These are phyloP conservation scores for Cucurbita argyrosperma DNA, from an alignment of 306 rosid species.

Conservation along the genomic window DNA sequence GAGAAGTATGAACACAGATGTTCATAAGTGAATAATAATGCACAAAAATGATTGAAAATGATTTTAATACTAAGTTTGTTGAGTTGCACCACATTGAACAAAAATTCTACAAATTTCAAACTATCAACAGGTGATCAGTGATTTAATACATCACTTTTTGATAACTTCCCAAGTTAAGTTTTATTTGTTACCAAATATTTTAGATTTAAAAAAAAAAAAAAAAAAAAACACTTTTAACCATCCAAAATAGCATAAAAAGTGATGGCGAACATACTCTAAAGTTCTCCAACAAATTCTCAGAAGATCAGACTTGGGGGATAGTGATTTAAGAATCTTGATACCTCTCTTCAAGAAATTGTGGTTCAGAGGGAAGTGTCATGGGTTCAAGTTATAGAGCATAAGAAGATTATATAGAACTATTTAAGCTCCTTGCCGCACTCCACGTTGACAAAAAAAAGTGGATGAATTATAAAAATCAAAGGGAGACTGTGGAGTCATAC, in stretches of 20 bases:
- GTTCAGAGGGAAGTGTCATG: neutral
- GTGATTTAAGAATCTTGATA: neutral
- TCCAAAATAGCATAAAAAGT: neutral
- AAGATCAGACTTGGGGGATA: neutral
- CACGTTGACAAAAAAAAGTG: neutral
- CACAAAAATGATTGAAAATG: neutral
- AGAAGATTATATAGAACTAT: neutral
- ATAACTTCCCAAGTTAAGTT: neutral
- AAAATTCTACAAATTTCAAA: neutral
- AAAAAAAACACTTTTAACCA: neutral
- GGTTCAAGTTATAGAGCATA: neutral
- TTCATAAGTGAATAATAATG: neutral
- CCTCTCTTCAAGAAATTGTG: neutral
- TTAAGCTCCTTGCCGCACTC: neutral
- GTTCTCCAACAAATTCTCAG: neutral
- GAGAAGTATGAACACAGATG: neutral
- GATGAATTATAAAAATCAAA: neutral
- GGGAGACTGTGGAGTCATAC: conserved; percentile 26
- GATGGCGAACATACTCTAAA: neutral
- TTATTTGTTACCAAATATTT: neutral
- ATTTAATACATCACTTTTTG: neutral
- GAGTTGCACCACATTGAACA: neutral
- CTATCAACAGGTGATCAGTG: neutral
- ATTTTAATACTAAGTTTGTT: neutral
- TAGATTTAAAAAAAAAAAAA: neutral